phyloP scores from a whole-genome alignment of 306 rosid species.

The Sesbania bispinosa region DNA sequence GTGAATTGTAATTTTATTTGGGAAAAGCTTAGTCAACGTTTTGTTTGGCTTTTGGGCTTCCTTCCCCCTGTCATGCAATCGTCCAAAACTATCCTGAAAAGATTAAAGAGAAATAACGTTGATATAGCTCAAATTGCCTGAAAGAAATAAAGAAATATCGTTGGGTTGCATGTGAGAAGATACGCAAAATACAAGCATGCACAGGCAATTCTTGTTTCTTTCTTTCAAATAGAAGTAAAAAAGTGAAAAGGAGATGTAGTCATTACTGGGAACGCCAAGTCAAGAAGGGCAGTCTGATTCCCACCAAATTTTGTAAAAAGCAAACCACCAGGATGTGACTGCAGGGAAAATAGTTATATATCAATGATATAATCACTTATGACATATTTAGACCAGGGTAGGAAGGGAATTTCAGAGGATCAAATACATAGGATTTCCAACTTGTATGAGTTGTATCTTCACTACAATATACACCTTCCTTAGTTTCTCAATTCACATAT shows the following conservation, averaged over 20 bases:
- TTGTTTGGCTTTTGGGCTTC: conserved; percentile 96
- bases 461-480: not conserved
- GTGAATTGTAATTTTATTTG: conserved; percentile 92
- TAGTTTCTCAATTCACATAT: conserved; percentile 10
- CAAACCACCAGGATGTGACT: conserved; percentile 99
- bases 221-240: not conserved
- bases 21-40: conserved; percentile 90
- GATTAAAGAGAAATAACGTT: not conserved
- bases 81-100: conserved; percentile 95
- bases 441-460: conserved; percentile 24
- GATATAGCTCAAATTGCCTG: conserved; percentile 11
- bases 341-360: conserved; percentile 36
- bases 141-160: conserved; percentile 17
- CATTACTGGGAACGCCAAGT: conserved; percentile 96
- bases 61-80: conserved; percentile 96
- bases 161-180: not conserved
- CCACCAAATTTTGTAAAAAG: conserved; percentile 97
- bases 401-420: conserved; percentile 7
- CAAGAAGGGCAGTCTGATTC: conserved; percentile 99
- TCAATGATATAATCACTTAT: conserved; percentile 1
- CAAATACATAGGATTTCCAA: not conserved
- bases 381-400: conserved; percentile 2
- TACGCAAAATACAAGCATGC: conserved; percentile 7
- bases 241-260: conserved; percentile 1
- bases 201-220: not conserved